Percentiles rank a stretch among this genome's conserved stretches.
Evolutionary conservation across 2,329 filamentous ascomycete genomes (phyloP).

Genomic region (Hansfordia pulvinata): DNA sequence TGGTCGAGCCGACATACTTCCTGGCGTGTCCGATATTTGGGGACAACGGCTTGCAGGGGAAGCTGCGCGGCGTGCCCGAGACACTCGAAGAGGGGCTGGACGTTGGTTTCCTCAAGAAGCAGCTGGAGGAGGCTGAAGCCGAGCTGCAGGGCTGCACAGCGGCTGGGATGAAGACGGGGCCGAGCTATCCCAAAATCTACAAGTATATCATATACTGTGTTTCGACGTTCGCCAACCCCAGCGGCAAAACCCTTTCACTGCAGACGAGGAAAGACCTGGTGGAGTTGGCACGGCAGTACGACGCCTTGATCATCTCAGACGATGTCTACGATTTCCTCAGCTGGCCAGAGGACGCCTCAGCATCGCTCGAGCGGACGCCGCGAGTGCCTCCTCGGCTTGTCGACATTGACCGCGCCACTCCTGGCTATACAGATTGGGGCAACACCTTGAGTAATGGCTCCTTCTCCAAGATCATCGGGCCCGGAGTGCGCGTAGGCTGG

Average conservation of each 20-base stretch:
- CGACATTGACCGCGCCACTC: slow-evolving; percentile 44
- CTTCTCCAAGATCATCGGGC: slow-evolving; percentile 51
- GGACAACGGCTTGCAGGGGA: slow-evolving; percentile 45
- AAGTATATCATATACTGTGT: slow-evolving; percentile 57
- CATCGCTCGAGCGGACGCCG: neutral
- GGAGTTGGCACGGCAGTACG: slow-evolving; percentile 44
- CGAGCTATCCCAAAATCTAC: slow-evolving; percentile 41
- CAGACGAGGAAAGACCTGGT: slow-evolving; percentile 42
- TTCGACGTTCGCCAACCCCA: slow-evolving; percentile 59
- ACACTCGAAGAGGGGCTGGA: slow-evolving; percentile 46
- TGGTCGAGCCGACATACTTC: slow-evolving; percentile 54
- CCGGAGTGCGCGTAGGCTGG: slow-evolving; percentile 51
- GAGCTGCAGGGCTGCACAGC: slow-evolving; percentile 3
- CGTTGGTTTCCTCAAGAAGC: slow-evolving; percentile 34
- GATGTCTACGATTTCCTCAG: slow-evolving; percentile 62
- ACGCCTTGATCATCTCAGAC: slow-evolving; percentile 52
- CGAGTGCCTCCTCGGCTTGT: slow-evolving; percentile 34
- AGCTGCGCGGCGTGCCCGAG: slow-evolving; percentile 46
- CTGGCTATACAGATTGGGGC: slow-evolving; percentile 44
- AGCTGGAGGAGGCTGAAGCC: slow-evolving; percentile 19
- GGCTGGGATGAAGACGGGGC: slow-evolving; percentile 28
- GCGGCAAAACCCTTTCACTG: slow-evolving; percentile 49
- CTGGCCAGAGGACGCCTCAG: slow-evolving; percentile 26
- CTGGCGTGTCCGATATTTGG: slow-evolving; percentile 52
- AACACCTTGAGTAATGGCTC: slow-evolving; percentile 50